Conservation (phyloP, 208 protist genomes). For the Endotrypanum monterogeii region DNA sequence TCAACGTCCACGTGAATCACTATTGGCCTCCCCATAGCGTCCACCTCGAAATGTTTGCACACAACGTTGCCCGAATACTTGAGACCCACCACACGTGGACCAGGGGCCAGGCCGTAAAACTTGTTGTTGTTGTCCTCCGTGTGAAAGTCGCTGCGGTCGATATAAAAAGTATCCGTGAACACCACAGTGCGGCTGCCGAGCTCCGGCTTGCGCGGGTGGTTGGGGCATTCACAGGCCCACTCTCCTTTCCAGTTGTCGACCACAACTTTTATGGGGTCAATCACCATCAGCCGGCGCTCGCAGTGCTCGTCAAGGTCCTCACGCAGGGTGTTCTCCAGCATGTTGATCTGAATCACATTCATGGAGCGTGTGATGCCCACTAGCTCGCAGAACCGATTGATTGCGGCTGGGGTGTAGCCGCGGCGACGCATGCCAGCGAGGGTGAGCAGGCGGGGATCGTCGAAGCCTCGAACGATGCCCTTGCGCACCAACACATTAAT, state of each 20-base stretch:
- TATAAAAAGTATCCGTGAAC: slow-evolving; percentile 95
- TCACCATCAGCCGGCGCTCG: slow-evolving; percentile 86
- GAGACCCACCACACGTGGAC: slow-evolving; percentile 81
- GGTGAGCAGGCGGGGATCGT: slow-evolving; percentile 98
- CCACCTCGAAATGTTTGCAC: slow-evolving; percentile 81
- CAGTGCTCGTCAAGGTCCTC: slow-evolving; percentile 95
- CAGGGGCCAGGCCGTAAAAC: slow-evolving; percentile 88
- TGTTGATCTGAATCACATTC: slow-evolving; percentile 93
- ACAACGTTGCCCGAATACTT: slow-evolving; percentile 89
- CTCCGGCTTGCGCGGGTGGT: slow-evolving; percentile 93
- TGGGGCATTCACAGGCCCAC: slow-evolving; percentile 88
- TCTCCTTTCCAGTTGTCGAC: slow-evolving; percentile 93
- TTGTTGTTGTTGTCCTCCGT: slow-evolving; percentile 80
- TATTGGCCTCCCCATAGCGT: slow-evolving; percentile 60
- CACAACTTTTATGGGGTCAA: slow-evolving; percentile 96
- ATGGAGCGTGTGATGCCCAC: slow-evolving; percentile 94
- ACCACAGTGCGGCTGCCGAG: slow-evolving; percentile 80
- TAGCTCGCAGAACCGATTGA: slow-evolving; percentile 97
- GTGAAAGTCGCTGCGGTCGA: slow-evolving; percentile 97
- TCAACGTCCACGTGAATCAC: slow-evolving; percentile 87
- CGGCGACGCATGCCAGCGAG: slow-evolving; percentile 96
- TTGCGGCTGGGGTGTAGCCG: slow-evolving; percentile 96
- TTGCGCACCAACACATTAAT: slow-evolving; percentile 96
- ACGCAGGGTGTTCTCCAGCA: slow-evolving; percentile 95
- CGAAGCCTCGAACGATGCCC: slow-evolving; percentile 95